Base-by-base conservation (phyloP, 805 yeast genomes). In the Candida michaelii region DNA sequence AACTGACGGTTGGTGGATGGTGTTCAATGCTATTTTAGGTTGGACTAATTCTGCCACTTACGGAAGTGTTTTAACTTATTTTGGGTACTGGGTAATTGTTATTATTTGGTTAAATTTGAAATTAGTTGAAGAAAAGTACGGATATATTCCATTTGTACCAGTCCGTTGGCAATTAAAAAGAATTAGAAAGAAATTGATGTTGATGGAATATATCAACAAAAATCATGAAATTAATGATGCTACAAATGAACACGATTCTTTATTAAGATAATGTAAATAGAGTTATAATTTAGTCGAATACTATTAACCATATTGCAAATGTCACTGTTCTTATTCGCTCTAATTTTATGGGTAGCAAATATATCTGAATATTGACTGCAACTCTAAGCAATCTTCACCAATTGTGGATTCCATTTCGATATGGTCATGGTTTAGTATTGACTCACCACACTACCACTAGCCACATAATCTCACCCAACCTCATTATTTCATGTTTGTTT, bases 1-100 rank as follows among this genome's bases (percentile, higher is more conserved):
- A 35, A 74, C 69, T 27, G 75, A 69, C 36, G 66, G 68, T 1
- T 66, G 71, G 61, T 70, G 76, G 76, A 70, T 71, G 75, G 63
- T 69, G 13, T 62, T 66, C 46, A 70, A 69, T 39, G 74, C 76
- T 27, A 55, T 70, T 27, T 59, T 70, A 33, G 76, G 76, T 3
- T 70, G 76, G 76, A 69, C 74, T 19, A 70, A 70, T 46, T 58
- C 71, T 13, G 76, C 76, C 13, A 70, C 76, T 3, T 66, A 68
- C 52, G 74, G 73, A 4, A 66, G 73, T 46, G 73, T 71, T 8
- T 50, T 54, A 7, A 50, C 63, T 30, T 71, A 71, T 48, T 54
- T 58, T 29, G 51, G 53, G 5, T 71, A 69, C 50, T 71, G 76
- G 76, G 13, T 60, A 7, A 47, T 58, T 6, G 64, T 69, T 2